These are phyloP conservation scores for Arxiozyma slooffiae DNA, from an alignment of 1,139 yeast genomes.

Conservation along the genomic window DNA sequence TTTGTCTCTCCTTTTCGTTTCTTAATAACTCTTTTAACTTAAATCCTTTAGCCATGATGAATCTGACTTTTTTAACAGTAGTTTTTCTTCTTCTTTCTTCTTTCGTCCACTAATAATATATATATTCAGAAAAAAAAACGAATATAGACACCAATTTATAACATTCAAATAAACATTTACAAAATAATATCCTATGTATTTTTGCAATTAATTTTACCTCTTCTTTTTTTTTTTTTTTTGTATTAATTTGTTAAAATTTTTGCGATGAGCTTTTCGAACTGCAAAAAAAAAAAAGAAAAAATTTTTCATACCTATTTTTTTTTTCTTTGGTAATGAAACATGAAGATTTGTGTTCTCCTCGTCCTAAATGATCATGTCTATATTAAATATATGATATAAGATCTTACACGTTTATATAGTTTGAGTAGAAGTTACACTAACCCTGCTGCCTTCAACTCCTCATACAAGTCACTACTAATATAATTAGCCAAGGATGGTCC, in stretches of 20 bases:
- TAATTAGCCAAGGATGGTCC: slow-evolving; percentile 68
- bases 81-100: too few species aligned
- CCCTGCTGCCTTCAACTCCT: slow-evolving; percentile 44
- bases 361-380: background rate
- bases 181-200: background rate
- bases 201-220: background rate
- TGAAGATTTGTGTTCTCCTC: background rate
- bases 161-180: too few species aligned
- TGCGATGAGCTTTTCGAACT: background rate
- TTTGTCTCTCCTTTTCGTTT: slow-evolving; percentile 23
- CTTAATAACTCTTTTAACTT: slow-evolving; percentile 30
- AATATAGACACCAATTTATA: too few species aligned
- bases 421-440: slow-evolving; percentile 18
- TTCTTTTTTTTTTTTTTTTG: too few species aligned
- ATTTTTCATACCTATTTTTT: too few species aligned
- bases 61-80: background rate
- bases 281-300: background rate
- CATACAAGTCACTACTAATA: slow-evolving; percentile 51
- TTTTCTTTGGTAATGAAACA: background rate
- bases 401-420: too few species aligned
- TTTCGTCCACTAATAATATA: too few species aligned
- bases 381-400: too few species aligned
- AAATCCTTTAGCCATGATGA: slow-evolving; percentile 32
- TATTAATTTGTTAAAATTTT: slow-evolving; percentile 4
- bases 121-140: too few species aligned